Evolutionary conservation across 2,329 filamentous ascomycete genomes (phyloP), one percentile per base, ranked within the genome.

Genomic region (Escovopsis sp.): DNA sequence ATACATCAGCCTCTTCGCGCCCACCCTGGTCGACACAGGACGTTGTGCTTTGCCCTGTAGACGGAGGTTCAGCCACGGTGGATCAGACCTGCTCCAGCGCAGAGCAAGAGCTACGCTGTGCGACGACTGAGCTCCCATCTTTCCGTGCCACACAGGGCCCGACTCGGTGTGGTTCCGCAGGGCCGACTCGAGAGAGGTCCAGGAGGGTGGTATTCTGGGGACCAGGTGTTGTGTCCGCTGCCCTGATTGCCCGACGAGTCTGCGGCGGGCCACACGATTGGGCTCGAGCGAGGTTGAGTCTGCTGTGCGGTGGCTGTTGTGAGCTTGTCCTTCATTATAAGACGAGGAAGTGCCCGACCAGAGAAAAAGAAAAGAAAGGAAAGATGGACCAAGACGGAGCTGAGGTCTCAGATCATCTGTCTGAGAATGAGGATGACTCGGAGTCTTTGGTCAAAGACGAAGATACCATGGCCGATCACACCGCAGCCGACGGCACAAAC

Each of bases 401-500:
- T 53, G 68, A 72, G 47, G 62, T 69, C 55, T 72, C 69, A 54
- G 69, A 70, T 61, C 60, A 57, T 45, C 61, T 69, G 63, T 73
- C 70, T 53, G 70, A 73, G 49, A 70, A 68, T 55, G 68, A 70
- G 43, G 63, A 71, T 58, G 69, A 72, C 52, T 61, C 63, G 45
- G 65, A 68, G 37, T 53, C 56, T 36, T 50, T 51, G 38, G 47
- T 54, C 37, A 67, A 62, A 48, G 58, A 63, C 54, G 55, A 64
- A 47, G 61, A 68, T 56, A 65, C 68, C 44, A 70, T 71, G 66
- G 52, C 61, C 43, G 64, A 64, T 43, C 56, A 63, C 49, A 54
- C 57, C 55, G 54, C 58, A 34, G 55, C 58, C 46, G 60, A 65
- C 43, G 60, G 65, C 43, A 61, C 58, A 43, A 60, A 58, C 39